Percentiles rank a stretch among this genome's conserved stretches.
Evolutionary conservation across 2,329 filamentous ascomycete genomes (phyloP).

Genomic region (Ophiosphaerella korrae): DNA sequence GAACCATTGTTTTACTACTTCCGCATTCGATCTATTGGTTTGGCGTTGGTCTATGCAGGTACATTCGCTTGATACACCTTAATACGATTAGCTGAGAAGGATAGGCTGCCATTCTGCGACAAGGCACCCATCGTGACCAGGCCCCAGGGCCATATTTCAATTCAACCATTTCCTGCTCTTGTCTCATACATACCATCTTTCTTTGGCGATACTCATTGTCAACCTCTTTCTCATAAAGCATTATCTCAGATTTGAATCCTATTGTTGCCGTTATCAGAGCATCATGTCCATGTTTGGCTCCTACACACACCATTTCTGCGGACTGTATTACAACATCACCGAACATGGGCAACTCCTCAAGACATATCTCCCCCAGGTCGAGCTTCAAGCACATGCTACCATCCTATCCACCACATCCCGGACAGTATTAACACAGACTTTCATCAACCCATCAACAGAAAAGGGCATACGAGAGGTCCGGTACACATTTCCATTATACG

Average conservation of each 20-base stretch:
- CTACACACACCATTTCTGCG: constrained; percentile 25
- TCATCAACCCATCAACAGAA: constrained; percentile 60
- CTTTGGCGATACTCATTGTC: too few relatives aligned
- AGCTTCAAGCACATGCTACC: constrained; percentile 63
- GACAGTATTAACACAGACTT: constrained; percentile 63
- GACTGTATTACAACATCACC: constrained; percentile 35
- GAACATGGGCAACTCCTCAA: constrained; percentile 11
- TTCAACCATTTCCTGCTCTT: neutral
- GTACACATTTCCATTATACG: constrained; percentile 74
- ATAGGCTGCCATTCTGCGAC: constrained; percentile 6
- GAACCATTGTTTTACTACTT: neutral
- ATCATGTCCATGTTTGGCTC: constrained; percentile 1
- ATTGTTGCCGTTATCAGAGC: neutral
- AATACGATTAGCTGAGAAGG: constrained; percentile 1
- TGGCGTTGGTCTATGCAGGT: neutral
- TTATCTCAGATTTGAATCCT: neutral
- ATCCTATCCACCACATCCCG: constrained; percentile 62
- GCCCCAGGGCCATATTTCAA: constrained; percentile 10
- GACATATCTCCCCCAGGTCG: constrained; percentile 62
- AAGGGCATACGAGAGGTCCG: constrained; percentile 59
- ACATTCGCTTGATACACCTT: constrained; percentile 1
- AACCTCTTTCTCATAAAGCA: neutral
- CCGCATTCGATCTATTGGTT: constrained; percentile 4
- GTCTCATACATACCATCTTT: neutral
- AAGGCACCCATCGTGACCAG: constrained; percentile 16